phyloP scores from a whole-genome alignment of 441 rosid genomes.

The Macaranga tanarius region DNA sequence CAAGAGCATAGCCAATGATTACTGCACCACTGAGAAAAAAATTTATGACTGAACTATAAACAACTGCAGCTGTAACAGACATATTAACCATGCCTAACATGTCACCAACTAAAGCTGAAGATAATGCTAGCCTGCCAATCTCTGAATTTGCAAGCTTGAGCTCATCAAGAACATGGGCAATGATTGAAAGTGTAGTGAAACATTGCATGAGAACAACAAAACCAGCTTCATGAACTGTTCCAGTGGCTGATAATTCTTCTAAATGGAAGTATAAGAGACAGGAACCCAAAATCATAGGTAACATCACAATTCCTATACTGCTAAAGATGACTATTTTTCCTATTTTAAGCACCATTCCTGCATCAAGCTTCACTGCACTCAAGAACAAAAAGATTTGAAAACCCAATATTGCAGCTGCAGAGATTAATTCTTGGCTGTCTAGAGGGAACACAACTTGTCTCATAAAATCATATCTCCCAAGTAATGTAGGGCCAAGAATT shows the following conservation, averaged over 20 bases:
- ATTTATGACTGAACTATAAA: too few species aligned
- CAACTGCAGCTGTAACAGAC: too few species aligned
- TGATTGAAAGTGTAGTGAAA: constrained; percentile 1
- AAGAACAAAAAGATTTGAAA: constrained; percentile 5
- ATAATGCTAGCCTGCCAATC: constrained; percentile 48
- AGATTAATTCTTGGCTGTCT: constrained; percentile 1
- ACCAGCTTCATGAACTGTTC: background rate
- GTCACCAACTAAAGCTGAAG: constrained; percentile 34
- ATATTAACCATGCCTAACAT: too few species aligned
- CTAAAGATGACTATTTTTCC: background rate
- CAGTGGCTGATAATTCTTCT: too few species aligned
- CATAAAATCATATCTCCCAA: constrained; percentile 4
- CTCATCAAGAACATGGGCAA: background rate
- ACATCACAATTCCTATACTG: background rate
- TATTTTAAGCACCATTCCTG: background rate
- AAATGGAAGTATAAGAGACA: background rate
- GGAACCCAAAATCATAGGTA: background rate
- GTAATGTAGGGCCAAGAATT: constrained; percentile 16
- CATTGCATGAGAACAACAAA: background rate
- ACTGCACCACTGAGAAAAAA: too few species aligned
- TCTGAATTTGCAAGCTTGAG: constrained; percentile 57
- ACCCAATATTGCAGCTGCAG: background rate
- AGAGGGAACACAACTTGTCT: background rate
- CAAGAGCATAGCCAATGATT: background rate
- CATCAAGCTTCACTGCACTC: constrained; percentile 12